Percentiles rank a stretch among this genome's conserved stretches.
These are phyloP conservation scores for Botryotinia narcissicola DNA, from an alignment of 2,329 filamentous ascomycete genomes.

Conservation along the genomic window DNA sequence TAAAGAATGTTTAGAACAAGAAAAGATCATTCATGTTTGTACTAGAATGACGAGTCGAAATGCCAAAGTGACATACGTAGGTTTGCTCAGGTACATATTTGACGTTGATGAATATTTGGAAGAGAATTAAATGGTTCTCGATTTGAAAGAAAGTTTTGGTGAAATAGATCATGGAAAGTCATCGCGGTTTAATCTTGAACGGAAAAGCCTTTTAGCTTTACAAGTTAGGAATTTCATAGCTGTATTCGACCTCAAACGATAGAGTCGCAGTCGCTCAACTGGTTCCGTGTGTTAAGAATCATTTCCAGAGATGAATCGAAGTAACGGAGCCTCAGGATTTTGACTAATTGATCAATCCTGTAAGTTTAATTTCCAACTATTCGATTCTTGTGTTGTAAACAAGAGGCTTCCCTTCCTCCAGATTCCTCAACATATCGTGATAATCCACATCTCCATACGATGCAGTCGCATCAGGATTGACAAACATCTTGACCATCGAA, in stretches of 20 bases:
- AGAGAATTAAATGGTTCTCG: no score
- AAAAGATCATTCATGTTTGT: no score
- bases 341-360: background rate
- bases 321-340: background rate
- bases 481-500: background rate
- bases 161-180: no score
- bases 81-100: background rate
- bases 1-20: no score
- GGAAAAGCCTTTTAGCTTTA: background rate
- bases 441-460: background rate
- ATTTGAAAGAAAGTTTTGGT: background rate
- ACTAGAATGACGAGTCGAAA: no score
- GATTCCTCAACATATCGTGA: background rate
- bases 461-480: background rate
- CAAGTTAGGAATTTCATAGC: background rate
- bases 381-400: background rate
- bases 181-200: no score
- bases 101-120: background rate
- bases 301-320: background rate
- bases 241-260: background rate
- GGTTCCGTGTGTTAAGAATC: background rate
- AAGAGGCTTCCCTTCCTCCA: background rate
- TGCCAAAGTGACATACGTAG: no score
- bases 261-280: background rate
- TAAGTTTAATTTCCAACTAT: background rate